These are phyloP conservation scores for Sextonia rubra DNA, from an alignment of 164 flowering plant species.

Conservation along the genomic window DNA sequence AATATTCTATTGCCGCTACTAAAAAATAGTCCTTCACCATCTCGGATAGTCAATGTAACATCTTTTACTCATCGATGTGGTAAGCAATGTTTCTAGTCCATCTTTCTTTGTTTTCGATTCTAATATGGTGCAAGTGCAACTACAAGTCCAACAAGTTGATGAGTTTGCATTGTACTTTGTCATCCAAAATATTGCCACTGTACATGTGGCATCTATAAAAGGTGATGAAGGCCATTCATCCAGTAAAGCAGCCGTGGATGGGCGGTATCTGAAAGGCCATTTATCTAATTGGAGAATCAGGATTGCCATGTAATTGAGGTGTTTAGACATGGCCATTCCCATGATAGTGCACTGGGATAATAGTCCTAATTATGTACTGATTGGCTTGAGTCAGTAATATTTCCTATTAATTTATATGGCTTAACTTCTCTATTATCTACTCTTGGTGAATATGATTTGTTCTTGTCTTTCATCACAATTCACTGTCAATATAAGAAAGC, in stretches of 20 bases:
- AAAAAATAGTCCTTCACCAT: slow-evolving; percentile 55
- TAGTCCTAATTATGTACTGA: neutral
- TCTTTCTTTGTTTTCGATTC: neutral
- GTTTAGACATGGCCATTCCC: neutral
- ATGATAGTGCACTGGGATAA: neutral
- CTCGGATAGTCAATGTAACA: slow-evolving; percentile 80
- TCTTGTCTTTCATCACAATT: neutral
- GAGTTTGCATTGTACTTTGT: neutral
- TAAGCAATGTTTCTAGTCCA: slow-evolving; percentile 20
- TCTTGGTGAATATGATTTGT: neutral
- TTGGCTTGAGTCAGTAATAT: neutral
- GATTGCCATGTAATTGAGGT: neutral
- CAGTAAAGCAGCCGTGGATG: neutral
- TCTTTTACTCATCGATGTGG: slow-evolving; percentile 89
- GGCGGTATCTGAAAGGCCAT: neutral
- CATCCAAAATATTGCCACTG: neutral
- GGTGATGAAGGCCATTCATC: neutral
- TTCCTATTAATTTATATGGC: neutral
- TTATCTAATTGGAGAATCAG: neutral
- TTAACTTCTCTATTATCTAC: neutral
- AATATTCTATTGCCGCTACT: slow-evolving; percentile 75
- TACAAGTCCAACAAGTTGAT: neutral
- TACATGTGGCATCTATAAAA: neutral
- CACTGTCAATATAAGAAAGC: neutral
- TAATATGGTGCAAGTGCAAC: neutral